phyloP scores from a whole-genome alignment of 1,284 basidiomycete species.

The Trametes versicolor region DNA sequence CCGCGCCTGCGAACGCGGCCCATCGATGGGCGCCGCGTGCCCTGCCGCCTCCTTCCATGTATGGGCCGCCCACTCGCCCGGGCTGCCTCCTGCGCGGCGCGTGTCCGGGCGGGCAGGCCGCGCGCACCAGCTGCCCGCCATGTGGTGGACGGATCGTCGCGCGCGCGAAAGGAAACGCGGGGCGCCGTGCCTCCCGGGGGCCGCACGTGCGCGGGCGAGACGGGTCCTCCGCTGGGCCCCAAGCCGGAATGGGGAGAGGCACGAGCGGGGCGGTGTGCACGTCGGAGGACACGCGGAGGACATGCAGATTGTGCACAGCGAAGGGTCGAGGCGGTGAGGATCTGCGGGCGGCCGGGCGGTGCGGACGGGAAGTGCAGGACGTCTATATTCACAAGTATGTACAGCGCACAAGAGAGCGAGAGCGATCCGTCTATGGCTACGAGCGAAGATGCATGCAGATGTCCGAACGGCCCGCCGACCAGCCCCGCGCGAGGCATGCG shows the following conservation, averaged over 20 bases:
- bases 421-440: slow-evolving; percentile 8
- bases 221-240: neutral
- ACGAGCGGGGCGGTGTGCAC: no score
- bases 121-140: neutral
- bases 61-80: neutral
- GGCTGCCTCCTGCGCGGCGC: slow-evolving; percentile 4
- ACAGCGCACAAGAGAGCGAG: slow-evolving; percentile 8
- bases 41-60: neutral
- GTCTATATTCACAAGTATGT: slow-evolving; percentile 7
- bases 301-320: no score
- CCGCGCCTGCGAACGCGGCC: neutral
- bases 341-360: no score
- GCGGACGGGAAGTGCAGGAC: neutral
- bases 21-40: neutral
- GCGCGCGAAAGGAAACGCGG: neutral
- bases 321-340: no score
- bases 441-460: neutral
- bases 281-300: no score
- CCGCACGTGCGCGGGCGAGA: no score
- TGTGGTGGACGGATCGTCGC: slow-evolving; percentile 4
- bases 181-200: no score
- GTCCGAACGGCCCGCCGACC: neutral
- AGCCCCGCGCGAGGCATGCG: neutral
- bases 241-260: neutral
- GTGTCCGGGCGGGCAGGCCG: slow-evolving; percentile 1